Conservation (phyloP, 495 filamentous ascomycete species). For the Annulohypoxylon nitens region DNA sequence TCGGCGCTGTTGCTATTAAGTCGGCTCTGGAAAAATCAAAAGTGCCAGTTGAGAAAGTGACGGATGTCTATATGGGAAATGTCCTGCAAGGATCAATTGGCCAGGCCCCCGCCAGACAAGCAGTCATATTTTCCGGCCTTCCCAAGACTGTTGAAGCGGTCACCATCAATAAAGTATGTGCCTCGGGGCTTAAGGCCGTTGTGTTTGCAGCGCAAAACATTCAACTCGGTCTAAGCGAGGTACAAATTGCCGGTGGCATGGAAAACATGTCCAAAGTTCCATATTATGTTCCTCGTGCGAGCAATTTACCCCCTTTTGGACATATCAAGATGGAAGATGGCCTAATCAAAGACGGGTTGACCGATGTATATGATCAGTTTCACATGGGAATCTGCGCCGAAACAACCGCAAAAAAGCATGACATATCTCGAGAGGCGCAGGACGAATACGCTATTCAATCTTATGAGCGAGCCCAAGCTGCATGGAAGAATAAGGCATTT, state of each 20-base stretch:
- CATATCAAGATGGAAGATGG: conserved; percentile 90
- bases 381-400: conserved; percentile 99
- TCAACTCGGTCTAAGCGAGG: conserved; percentile 86
- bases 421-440: conserved; percentile 84
- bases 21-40: conserved; percentile 86
- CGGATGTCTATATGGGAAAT: conserved; percentile 96
- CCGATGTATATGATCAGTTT: conserved; percentile 96
- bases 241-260: conserved; percentile 93
- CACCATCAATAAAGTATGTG: conserved; percentile 98
- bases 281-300: conserved; percentile 86
- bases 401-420: conserved; percentile 88
- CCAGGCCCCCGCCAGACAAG: conserved; percentile 93
- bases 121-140: conserved; percentile 87
- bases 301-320: conserved; percentile 83
- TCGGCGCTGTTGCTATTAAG: conserved; percentile 90
- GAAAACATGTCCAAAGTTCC: conserved; percentile 97
- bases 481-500: conserved; percentile 86
- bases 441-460: conserved; percentile 90
- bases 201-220: conserved; percentile 92
- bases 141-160: conserved; percentile 81
- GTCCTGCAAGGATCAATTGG: conserved; percentile 88
- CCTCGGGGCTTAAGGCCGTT: conserved; percentile 93
- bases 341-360: conserved; percentile 92
- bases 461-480: conserved; percentile 87
- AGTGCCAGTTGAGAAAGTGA: conserved; percentile 80